Evolutionary conservation across 225 moss, liverwort and hornwort genomes (phyloP).

Genomic region (Sphagnum contortum): DNA sequence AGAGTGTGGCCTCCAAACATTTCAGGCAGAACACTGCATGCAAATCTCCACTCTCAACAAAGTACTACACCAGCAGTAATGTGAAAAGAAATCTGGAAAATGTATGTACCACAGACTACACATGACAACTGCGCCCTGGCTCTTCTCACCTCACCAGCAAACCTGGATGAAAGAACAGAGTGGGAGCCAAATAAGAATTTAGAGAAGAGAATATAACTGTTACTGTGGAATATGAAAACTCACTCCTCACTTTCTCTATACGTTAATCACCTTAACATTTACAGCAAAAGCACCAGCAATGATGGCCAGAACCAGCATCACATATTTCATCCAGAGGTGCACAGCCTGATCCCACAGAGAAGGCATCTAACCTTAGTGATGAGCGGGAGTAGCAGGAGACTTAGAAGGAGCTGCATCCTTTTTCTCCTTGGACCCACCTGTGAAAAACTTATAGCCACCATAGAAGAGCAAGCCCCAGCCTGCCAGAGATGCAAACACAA

Average conservation of each 20-base stretch:
- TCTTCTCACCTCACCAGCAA: no score
- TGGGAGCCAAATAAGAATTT: background rate
- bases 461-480: slow-evolving; percentile 45
- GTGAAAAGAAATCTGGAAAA: no score
- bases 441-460: slow-evolving; percentile 43
- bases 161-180: no score
- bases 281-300: no score
- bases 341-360: background rate
- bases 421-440: slow-evolving; percentile 12
- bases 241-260: background rate
- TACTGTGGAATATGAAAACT: background rate
- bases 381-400: background rate
- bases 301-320: background rate
- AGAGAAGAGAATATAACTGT: background rate
- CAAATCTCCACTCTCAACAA: no score
- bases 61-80: no score
- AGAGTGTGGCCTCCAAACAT: no score
- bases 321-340: background rate
- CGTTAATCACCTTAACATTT: background rate
- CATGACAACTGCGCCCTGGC: no score
- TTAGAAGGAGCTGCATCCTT: background rate
- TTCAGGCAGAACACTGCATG: no score
- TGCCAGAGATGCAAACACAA: slow-evolving; percentile 37
- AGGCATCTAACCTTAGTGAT: background rate
- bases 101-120: no score